Percentiles rank a stretch among this genome's conserved stretches.
Evolutionary conservation across 768 basidiomycete species (phyloP).

Genomic region (Pleurotus tuoliensis): DNA sequence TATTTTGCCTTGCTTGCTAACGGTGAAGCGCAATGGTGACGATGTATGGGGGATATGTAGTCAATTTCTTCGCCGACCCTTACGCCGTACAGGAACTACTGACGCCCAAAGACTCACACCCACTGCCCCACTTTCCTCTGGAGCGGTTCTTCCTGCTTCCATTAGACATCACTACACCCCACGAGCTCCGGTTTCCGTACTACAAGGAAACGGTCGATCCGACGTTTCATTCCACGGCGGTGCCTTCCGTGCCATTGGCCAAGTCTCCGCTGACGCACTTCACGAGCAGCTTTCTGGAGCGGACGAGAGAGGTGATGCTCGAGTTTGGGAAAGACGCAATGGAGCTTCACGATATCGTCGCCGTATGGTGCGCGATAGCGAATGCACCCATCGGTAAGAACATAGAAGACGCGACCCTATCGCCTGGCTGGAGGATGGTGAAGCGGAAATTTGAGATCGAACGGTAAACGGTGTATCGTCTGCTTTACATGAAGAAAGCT

Average conservation of each 20-base stretch:
- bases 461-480: constrained; percentile 37
- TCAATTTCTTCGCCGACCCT: constrained; percentile 87
- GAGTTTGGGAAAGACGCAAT: constrained; percentile 78
- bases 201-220: constrained; percentile 61
- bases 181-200: constrained; percentile 69
- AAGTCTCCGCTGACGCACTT: constrained; percentile 71
- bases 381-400: constrained; percentile 48
- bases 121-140: constrained; percentile 47
- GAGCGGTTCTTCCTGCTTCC: constrained; percentile 69
- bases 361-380: constrained; percentile 82
- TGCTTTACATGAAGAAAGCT: neutral
- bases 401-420: constrained; percentile 21
- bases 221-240: constrained; percentile 43
- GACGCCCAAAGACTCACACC: constrained; percentile 24
- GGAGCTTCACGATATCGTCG: constrained; percentile 88
- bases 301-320: constrained; percentile 74
- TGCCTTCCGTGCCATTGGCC: constrained; percentile 39
- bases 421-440: constrained; percentile 53
- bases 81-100: constrained; percentile 75
- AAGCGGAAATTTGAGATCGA: constrained; percentile 65
- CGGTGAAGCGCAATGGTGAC: too few relatives aligned
- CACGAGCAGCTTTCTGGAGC: constrained; percentile 74
- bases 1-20: neutral
- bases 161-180: constrained; percentile 79
- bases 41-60: constrained; percentile 27